phyloP scores from a whole-genome alignment of 257 asterid species.

The Cinchona pubescens region DNA sequence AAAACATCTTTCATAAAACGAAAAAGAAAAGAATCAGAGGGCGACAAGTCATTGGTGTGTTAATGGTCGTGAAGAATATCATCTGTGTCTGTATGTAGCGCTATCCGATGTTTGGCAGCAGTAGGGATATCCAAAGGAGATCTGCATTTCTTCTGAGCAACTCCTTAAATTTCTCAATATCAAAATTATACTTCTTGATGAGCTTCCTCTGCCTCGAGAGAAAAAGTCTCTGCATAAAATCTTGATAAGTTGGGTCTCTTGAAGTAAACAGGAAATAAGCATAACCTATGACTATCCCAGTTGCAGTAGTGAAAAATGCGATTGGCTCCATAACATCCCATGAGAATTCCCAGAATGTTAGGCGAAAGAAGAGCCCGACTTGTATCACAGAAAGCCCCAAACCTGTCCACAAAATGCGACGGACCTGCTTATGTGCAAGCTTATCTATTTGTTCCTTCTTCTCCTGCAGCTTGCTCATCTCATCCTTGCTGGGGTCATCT shows the following conservation, averaged over 20 bases:
- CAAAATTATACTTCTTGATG: conserved; percentile 60
- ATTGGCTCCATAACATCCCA: conserved; percentile 98
- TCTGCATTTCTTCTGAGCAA: conserved; percentile 63
- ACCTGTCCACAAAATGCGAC: conserved; percentile 75
- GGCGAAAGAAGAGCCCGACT: conserved; percentile 85
- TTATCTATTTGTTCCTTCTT: conserved; percentile 60
- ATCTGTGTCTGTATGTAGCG: conserved; percentile 51
- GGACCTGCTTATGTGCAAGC: conserved; percentile 82
- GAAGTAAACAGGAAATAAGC: conserved; percentile 83
- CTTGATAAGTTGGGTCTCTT: conserved; percentile 84
- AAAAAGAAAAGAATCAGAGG: not conserved
- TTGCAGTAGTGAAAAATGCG: conserved; percentile 71
- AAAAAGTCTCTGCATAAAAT: conserved; percentile 71
- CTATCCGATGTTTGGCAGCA: conserved; percentile 43
- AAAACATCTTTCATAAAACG: not conserved
- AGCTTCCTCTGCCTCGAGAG: conserved; percentile 88
- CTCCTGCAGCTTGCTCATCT: conserved; percentile 57
- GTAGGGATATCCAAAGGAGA: conserved; percentile 43
- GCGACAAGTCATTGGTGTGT: conserved; percentile 11
- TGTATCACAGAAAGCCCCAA: conserved; percentile 57
- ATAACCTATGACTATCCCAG: conserved; percentile 76
- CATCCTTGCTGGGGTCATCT: conserved; percentile 59
- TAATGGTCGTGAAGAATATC: conserved; percentile 55
- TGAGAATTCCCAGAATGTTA: conserved; percentile 93
- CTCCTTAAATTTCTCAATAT: conserved; percentile 64